Percentiles rank a stretch among this genome's conserved stretches.
Conservation (phyloP, 2,329 filamentous ascomycete genomes). For the Beauveria pseudobassiana region DNA sequence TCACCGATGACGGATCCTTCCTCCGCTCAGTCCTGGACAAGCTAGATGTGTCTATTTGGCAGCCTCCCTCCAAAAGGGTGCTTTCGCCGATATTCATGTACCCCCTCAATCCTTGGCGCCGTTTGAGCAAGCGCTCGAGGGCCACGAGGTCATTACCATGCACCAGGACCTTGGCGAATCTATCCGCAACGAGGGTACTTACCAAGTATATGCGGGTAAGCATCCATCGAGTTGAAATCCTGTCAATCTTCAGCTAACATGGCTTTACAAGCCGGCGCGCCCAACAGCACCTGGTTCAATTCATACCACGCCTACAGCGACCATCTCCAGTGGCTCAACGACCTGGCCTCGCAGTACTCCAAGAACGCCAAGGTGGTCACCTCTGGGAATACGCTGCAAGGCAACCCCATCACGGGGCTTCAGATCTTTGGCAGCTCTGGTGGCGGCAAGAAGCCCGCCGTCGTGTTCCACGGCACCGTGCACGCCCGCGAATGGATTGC, state of each 20-base stretch:
- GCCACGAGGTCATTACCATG: constrained; percentile 27
- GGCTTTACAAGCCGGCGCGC: constrained; percentile 16
- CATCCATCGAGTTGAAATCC: neutral
- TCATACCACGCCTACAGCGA: constrained; percentile 45
- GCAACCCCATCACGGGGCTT: constrained; percentile 52
- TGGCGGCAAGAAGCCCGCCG: constrained; percentile 37
- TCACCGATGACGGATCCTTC: constrained; percentile 21
- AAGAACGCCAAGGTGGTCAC: constrained; percentile 40
- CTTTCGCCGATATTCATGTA: constrained; percentile 34
- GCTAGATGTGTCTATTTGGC: constrained; percentile 31
- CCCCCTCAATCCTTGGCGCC: constrained; percentile 25
- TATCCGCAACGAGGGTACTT: constrained; percentile 27
- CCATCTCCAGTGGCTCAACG: constrained; percentile 39
- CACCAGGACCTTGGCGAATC: constrained; percentile 32
- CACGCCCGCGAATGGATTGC: constrained; percentile 56
- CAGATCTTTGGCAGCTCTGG: constrained; percentile 44
- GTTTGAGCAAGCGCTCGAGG: constrained; percentile 25
- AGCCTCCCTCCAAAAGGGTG: constrained; percentile 27
- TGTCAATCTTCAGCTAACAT: neutral
- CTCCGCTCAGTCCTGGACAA: constrained; percentile 27
- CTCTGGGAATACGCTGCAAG: constrained; percentile 39
- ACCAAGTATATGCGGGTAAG: constrained; percentile 20
- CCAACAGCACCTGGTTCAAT: constrained; percentile 39
- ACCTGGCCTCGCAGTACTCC: constrained; percentile 36
- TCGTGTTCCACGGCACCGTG: constrained; percentile 50